Conservation (phyloP, 2,329 filamentous ascomycete species). For the Colletotrichum viniferum region DNA sequence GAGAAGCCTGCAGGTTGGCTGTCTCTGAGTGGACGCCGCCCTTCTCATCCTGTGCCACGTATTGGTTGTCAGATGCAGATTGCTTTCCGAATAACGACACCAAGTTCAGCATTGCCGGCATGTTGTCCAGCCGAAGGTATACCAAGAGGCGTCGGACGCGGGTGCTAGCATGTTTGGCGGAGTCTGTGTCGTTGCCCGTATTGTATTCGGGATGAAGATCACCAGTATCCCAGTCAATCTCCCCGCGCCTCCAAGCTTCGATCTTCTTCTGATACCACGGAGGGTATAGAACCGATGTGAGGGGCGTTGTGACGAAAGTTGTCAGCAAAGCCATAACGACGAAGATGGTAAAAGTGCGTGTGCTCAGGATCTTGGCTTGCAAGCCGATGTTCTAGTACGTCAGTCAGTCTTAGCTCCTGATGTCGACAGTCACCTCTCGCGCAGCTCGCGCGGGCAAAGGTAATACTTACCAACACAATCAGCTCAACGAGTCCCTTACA, state of each 20-base stretch:
- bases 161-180: constrained; percentile 49
- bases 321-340: constrained; percentile 92
- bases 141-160: constrained; percentile 73
- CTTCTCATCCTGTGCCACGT: constrained; percentile 16
- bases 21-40: not conserved
- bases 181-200: constrained; percentile 37
- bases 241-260: constrained; percentile 71
- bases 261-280: constrained; percentile 60
- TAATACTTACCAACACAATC: constrained; percentile 78
- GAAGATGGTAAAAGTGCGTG: constrained; percentile 88
- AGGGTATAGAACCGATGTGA: constrained; percentile 77
- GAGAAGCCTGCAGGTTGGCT: not conserved
- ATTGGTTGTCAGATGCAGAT: constrained; percentile 19
- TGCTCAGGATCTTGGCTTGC: constrained; percentile 80
- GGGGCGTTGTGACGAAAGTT: constrained; percentile 81
- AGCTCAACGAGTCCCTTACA: constrained; percentile 95
- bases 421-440: not conserved
- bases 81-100: constrained; percentile 75
- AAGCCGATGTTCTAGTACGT: constrained; percentile 67
- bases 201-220: constrained; percentile 36
- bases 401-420: not conserved
- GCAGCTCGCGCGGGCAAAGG: not conserved
- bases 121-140: constrained; percentile 83
- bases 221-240: constrained; percentile 80
- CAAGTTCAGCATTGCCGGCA: constrained; percentile 81